These are phyloP conservation scores for Rhizopogon sp. DNA, from an alignment of 768 basidiomycete species.

Conservation along the genomic window DNA sequence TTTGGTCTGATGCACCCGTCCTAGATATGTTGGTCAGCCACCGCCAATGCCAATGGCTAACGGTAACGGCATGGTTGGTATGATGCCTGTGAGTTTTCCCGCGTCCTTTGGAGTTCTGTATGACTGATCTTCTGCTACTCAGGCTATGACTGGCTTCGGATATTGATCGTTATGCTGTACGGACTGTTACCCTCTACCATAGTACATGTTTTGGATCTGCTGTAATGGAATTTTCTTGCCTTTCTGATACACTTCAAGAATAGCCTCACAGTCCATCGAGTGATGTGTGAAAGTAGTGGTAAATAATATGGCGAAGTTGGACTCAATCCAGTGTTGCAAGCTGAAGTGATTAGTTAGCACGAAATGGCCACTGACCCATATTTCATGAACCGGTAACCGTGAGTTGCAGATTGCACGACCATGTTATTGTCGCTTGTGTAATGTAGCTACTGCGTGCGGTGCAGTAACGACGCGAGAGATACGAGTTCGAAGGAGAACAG, in stretches of 20 bases:
- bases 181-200: constrained; percentile 17
- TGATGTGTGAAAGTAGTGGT: background rate
- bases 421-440: too few relatives aligned
- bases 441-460: too few relatives aligned
- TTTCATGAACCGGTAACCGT: too few relatives aligned
- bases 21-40: constrained; percentile 58
- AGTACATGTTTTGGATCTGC: constrained; percentile 16
- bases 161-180: constrained; percentile 23
- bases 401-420: too few relatives aligned
- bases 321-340: too few relatives aligned
- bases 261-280: too few relatives aligned
- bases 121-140: constrained; percentile 6
- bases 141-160: constrained; percentile 67
- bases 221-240: constrained; percentile 18
- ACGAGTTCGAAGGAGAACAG: too few relatives aligned
- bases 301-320: background rate
- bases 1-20: constrained; percentile 6
- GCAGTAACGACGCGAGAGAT: too few relatives aligned
- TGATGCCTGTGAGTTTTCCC: constrained; percentile 53
- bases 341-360: too few relatives aligned
- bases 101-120: background rate
- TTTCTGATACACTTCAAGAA: too few relatives aligned
- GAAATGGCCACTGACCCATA: too few relatives aligned
- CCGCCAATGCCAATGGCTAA: constrained; percentile 55
- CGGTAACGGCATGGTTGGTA: constrained; percentile 44